Evolutionary conservation across 495 filamentous ascomycete species (phyloP).

Genomic region (Symbiotaphrina buchneri): DNA sequence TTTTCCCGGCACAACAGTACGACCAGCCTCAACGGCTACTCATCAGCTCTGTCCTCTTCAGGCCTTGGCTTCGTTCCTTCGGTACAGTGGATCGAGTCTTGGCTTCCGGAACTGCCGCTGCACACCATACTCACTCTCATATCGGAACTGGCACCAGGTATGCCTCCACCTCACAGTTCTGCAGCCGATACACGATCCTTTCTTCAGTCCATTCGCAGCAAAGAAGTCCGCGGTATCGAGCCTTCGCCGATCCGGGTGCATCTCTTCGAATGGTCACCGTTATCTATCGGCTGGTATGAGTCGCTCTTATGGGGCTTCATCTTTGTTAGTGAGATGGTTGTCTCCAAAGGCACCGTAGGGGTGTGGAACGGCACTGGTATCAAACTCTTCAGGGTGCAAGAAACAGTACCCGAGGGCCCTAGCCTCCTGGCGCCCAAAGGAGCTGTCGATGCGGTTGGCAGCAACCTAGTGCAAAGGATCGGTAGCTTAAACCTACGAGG

Average conservation of each 20-base stretch:
- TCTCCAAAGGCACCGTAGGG: constrained; percentile 71
- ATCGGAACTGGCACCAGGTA: constrained; percentile 27
- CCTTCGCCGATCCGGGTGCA: constrained; percentile 57
- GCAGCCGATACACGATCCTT: constrained; percentile 18
- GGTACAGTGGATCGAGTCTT: constrained; percentile 65
- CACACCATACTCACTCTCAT: constrained; percentile 77
- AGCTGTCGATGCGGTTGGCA: constrained; percentile 89
- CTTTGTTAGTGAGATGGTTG: constrained; percentile 74
- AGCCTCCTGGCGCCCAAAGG: constrained; percentile 66
- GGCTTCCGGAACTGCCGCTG: constrained; percentile 79
- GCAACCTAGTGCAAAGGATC: constrained; percentile 71
- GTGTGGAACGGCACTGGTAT: constrained; percentile 88
- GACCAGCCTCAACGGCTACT: constrained; percentile 47
- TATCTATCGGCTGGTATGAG: constrained; percentile 92
- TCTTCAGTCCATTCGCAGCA: constrained; percentile 7
- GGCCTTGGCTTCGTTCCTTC: constrained; percentile 28
- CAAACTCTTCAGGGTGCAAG: constrained; percentile 75
- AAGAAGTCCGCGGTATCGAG: constrained; percentile 38
- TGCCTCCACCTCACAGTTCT: constrained; percentile 10
- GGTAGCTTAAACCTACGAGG: constrained; percentile 57
- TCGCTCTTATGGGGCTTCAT: constrained; percentile 89
- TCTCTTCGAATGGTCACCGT: constrained; percentile 84
- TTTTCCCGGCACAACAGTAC: constrained; percentile 90
- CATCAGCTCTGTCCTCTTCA: constrained; percentile 9
- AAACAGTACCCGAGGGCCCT: constrained; percentile 57